Evolutionary conservation across 2,329 filamentous ascomycete genomes (phyloP), one percentile per base, ranked within the genome.

Genomic region (Calonectria honghensis): DNA sequence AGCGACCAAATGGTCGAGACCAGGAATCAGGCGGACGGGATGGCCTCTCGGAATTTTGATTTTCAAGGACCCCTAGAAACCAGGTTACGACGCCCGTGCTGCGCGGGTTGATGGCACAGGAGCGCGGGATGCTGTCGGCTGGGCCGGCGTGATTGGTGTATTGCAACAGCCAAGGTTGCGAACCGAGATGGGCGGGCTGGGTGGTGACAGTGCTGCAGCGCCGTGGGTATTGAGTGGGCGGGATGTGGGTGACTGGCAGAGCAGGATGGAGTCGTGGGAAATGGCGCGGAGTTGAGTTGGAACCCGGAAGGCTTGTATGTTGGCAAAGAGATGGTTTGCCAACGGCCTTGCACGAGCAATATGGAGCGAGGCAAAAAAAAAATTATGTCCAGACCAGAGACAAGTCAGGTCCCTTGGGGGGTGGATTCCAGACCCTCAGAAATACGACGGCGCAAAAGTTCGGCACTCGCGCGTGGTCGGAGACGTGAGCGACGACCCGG

Each of bases 401-500:
- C 41, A 59, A 59, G 54, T 6, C 54, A 37, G 24, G 32, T 39
- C 20, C 54, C n/a, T 37, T 11, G 32, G 54, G 54, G 54, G 24
- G 24, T 59, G 35, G 37, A 35, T 63, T 65, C 37, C 66, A 32
- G 50, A 54, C 27, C 52, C 48, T 41, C 27, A 24, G 61, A 66
- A 45, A 52, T 20, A 35, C 27, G 51, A 32, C 51, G 45, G 31
- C 61, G 18, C 52, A 48, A 67, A 59, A 27, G 29, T 70, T 52
- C 41, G 57, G 61, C 39, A 54, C 57, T 74, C 68, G 68, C 68
- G 68, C 51, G 52, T 51, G 52, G 64, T 54, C 37, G 65, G 50
- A 75, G 45, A 63, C 37, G 67, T 57, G 69, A 71, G 74, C 79
- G 78, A 80, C 79, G 78, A 77, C 77, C 79, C 79, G 78, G 74